These are phyloP conservation scores for Pezicula neosporulosa DNA, from an alignment of 2,329 filamentous ascomycete species.

Conservation along the genomic window DNA sequence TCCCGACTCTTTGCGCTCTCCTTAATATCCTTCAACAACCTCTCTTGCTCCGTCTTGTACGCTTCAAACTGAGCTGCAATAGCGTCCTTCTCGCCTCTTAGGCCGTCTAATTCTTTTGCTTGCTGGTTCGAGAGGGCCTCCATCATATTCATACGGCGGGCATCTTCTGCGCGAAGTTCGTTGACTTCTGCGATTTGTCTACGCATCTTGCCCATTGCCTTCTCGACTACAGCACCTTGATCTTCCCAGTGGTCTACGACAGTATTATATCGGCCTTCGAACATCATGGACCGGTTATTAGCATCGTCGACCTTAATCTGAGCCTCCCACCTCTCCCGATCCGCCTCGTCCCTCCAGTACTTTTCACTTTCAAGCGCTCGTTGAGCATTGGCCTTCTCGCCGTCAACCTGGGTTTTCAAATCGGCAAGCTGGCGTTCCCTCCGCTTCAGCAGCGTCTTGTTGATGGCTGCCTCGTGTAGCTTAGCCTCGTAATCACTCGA, in stretches of 20 bases:
- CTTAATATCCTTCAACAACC: slow-evolving; percentile 57
- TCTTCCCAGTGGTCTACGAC: slow-evolving; percentile 65
- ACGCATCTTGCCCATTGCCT: slow-evolving; percentile 50
- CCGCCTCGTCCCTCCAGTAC: slow-evolving; percentile 60
- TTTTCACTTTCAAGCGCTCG: slow-evolving; percentile 58
- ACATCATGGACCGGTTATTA: slow-evolving; percentile 59
- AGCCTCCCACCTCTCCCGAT: slow-evolving; percentile 55
- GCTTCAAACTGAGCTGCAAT: slow-evolving; percentile 57
- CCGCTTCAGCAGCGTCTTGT: slow-evolving; percentile 65
- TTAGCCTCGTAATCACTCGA: slow-evolving; percentile 66
- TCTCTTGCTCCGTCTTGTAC: slow-evolving; percentile 63
- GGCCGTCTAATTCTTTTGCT: slow-evolving; percentile 61
- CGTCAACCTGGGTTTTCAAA: slow-evolving; percentile 59
- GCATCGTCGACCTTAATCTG: slow-evolving; percentile 64
- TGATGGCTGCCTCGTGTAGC: slow-evolving; percentile 67
- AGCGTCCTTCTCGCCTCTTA: slow-evolving; percentile 58
- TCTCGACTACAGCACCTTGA: slow-evolving; percentile 58
- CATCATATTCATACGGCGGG: slow-evolving; percentile 60
- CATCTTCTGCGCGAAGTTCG: slow-evolving; percentile 38
- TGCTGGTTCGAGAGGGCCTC: slow-evolving; percentile 71
- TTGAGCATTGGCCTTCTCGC: slow-evolving; percentile 59
- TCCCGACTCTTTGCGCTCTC: slow-evolving; percentile 53
- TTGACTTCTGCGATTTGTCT: slow-evolving; percentile 26
- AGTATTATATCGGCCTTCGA: slow-evolving; percentile 67
- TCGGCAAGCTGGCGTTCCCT: slow-evolving; percentile 74